Evolutionary conservation across 371 early-diverging fungal genomes (phyloP).

Genomic region (Rhizopus sp.): DNA sequence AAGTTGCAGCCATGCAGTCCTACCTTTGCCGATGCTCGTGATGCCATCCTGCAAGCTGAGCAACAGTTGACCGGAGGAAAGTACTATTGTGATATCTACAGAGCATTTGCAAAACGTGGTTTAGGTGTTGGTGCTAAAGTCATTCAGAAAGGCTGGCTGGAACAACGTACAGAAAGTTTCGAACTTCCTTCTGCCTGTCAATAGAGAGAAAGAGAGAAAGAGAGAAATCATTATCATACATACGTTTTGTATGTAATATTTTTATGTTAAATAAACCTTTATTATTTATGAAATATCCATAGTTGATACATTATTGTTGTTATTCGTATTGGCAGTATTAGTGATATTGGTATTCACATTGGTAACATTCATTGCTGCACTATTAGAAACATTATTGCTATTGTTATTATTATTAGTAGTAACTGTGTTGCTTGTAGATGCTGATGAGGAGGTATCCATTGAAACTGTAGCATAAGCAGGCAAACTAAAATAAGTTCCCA

Average conservation of each 20-base stretch:
- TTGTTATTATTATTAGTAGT: not conserved
- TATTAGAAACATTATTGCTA: not conserved
- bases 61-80: constrained; percentile 73
- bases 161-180: constrained; percentile 65
- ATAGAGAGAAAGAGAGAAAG: no score
- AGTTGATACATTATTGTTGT: not conserved
- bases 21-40: constrained; percentile 87
- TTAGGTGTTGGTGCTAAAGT: constrained; percentile 76
- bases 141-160: constrained; percentile 65
- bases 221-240: no score
- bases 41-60: constrained; percentile 92
- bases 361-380: no score
- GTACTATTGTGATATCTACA: constrained; percentile 87
- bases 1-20: constrained; percentile 94
- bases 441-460: not conserved
- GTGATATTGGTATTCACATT: no score
- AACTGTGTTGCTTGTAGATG: not conserved
- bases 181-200: constrained; percentile 54
- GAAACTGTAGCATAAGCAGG: constrained; percentile 30
- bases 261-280: not conserved
- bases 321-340: not conserved
- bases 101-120: constrained; percentile 92
- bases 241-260: no score
- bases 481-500: constrained; percentile 47
- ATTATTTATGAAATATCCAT: not conserved